These are phyloP conservation scores for Atalantia buxifolia DNA, from an alignment of 345 rosid genomes.

Conservation along the genomic window DNA sequence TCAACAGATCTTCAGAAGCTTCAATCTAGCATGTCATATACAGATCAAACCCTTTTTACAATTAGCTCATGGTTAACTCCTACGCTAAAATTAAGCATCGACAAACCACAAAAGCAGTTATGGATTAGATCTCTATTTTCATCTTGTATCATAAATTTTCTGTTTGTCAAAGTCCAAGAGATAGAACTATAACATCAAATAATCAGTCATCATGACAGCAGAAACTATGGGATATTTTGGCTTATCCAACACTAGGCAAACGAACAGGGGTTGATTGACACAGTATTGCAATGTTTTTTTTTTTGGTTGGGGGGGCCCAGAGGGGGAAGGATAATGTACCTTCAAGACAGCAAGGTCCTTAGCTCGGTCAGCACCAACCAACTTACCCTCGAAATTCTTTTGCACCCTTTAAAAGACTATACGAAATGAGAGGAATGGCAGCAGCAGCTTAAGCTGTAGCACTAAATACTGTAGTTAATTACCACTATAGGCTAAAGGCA, in stretches of 20 bases:
- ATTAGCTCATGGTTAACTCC: not conserved
- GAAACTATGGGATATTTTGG: not conserved
- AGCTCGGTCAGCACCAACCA: slow-evolving; percentile 85
- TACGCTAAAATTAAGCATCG: not conserved
- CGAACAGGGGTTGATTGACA: not conserved
- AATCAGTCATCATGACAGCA: not conserved
- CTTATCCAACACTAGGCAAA: not conserved
- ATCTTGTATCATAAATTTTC: not conserved
- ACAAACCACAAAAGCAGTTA: not conserved
- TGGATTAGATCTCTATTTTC: not conserved
- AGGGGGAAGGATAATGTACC: slow-evolving; percentile 22
- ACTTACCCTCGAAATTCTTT: slow-evolving; percentile 87
- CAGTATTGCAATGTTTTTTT: not conserved
- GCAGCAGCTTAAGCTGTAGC: slow-evolving; percentile 6
- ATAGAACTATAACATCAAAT: not conserved
- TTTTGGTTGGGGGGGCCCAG: no score
- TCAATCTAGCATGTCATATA: slow-evolving; percentile 56
- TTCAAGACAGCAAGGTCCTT: slow-evolving; percentile 96
- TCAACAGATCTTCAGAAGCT: slow-evolving; percentile 70
- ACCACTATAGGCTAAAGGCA: slow-evolving; percentile 24
- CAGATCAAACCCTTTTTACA: not conserved
- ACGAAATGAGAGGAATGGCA: slow-evolving; percentile 4
- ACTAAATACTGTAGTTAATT: slow-evolving; percentile 17
- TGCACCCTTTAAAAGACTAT: slow-evolving; percentile 54
- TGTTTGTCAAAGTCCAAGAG: not conserved